These are phyloP conservation scores for Amborella trichopoda DNA, from an alignment of 164 flowering plant species.

Conservation along the genomic window DNA sequence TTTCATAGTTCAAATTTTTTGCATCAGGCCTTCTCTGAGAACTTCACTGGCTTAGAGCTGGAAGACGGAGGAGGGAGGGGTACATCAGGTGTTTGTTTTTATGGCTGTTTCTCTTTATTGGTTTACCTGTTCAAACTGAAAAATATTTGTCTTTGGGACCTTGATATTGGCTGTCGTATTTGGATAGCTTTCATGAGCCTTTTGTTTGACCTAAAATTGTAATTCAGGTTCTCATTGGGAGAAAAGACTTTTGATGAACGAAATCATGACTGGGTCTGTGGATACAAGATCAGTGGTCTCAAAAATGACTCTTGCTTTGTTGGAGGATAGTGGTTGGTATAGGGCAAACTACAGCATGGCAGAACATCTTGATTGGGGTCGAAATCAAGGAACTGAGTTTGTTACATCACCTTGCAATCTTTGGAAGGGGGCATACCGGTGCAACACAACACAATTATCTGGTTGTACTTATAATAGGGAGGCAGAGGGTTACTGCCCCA, in stretches of 20 bases:
- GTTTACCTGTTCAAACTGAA: too few relatives aligned
- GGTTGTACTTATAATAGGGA: slow-evolving; percentile 98
- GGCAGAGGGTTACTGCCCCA: slow-evolving; percentile 99
- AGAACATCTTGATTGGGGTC: slow-evolving; percentile 96
- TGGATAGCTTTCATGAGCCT: too few relatives aligned
- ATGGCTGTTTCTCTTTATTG: too few relatives aligned
- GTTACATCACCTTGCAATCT: slow-evolving; percentile 85
- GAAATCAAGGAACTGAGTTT: slow-evolving; percentile 89
- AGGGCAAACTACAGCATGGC: slow-evolving; percentile 95
- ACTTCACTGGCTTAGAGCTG: slow-evolving; percentile 90
- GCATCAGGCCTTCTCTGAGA: slow-evolving; percentile 14
- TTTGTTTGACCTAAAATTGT: too few relatives aligned
- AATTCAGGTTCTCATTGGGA: slow-evolving; percentile 99
- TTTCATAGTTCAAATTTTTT: neutral
- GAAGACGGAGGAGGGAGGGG: slow-evolving; percentile 99
- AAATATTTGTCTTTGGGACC: too few relatives aligned
- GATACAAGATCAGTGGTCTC: slow-evolving; percentile 99
- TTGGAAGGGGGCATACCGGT: slow-evolving; percentile 97
- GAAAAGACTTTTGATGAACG: slow-evolving; percentile 96
- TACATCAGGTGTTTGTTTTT: slow-evolving; percentile 85
- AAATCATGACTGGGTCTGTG: slow-evolving; percentile 99
- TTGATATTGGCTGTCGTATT: too few relatives aligned
- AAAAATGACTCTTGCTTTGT: slow-evolving; percentile 89
- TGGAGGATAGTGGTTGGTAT: slow-evolving; percentile 99
- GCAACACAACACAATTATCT: slow-evolving; percentile 92